Evolutionary conservation across 805 yeast genomes (phyloP), one percentile per base, ranked within the genome.

Genomic region (Metschnikowia gruessii): DNA sequence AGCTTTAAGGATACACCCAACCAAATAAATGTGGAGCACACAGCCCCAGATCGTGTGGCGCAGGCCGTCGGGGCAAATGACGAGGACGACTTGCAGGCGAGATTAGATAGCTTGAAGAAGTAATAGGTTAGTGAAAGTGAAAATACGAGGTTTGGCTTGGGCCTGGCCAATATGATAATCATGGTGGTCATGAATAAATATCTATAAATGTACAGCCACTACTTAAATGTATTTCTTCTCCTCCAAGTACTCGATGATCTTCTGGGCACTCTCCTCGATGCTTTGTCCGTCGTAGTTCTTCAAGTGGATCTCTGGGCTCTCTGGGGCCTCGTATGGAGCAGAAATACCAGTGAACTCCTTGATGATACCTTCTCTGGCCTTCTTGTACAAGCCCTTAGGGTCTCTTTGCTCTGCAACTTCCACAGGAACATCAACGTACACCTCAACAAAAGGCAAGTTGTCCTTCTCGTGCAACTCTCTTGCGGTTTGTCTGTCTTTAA

Each of bases 261-360:
- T 70, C 56, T 77, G 68, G 28, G 95, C 96, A 60, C 92, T 81
- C 62, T 90, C 87, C 70, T 91, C 97, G 39, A 90, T 80, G 34
- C 85, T 69, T 45, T 75, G 70, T 58, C 81, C 75, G 45, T 64
- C 62, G 62, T 85, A 84, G 48, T 92, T 88, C 57, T 79, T 80
- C 63, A 91, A 70, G 62, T 85, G 91, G 49, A 91, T 75, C 70
- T 91, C 98, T 22, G 98, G 88, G 30, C 68, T 60, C 56, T 77
- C 85, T 42, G 98, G 98, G 3, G 87, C 94, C 74, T 91, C 98
- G 66, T 91, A 91, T 32, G 98, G 98, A 10, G 97, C 97, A 54
- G 90, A 83, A 48, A 91, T 85, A 47, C 98, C 98, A 13, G 98
- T 91, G 72, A 91, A 91, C 63, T 91, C 96, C 69, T 87, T 87